A percentile compares a stretch with the other conserved stretches of the same genome.
Evolutionary conservation across 257 asterid genomes (phyloP).

Genomic region (Henckelia pumila): DNA sequence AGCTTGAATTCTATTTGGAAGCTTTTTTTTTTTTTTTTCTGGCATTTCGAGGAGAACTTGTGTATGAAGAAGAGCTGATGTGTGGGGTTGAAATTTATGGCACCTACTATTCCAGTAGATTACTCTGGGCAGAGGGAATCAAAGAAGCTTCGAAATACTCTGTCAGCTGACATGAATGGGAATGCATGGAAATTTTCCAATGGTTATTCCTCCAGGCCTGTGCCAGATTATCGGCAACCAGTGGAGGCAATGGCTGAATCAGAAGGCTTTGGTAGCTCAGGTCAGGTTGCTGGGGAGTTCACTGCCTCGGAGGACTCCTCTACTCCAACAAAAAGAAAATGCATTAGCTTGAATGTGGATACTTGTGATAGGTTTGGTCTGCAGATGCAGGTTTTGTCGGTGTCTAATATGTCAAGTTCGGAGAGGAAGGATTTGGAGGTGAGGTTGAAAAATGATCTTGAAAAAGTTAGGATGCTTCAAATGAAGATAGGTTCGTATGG

Average conservation of each 20-base stretch:
- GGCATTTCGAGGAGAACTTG: conserved; percentile 19
- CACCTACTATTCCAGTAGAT: conserved; percentile 68
- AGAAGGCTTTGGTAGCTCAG: conserved; percentile 55
- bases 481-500: conserved; percentile 44
- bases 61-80: conserved; percentile 36
- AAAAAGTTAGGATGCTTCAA: conserved; percentile 60
- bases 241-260: conserved; percentile 72
- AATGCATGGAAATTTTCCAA: conserved; percentile 63
- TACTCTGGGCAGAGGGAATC: conserved; percentile 53
- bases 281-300: conserved; percentile 42
- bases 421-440: conserved; percentile 58
- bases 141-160: neutral
- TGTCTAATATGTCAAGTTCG: conserved; percentile 55
- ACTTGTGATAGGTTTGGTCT: conserved; percentile 46
- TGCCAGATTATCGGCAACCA: conserved; percentile 58
- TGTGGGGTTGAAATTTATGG: conserved; percentile 52
- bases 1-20: neutral
- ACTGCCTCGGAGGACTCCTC: conserved; percentile 41
- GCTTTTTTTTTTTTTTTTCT: neutral
- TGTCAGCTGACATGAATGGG: conserved; percentile 50
- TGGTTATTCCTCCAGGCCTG: conserved; percentile 48
- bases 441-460: conserved; percentile 64
- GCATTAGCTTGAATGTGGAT: conserved; percentile 40
- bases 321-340: conserved; percentile 33
- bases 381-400: conserved; percentile 47